These are phyloP conservation scores for Backusella liffmaniae DNA, from an alignment of 192 early-diverging fungal species.

Conservation along the genomic window DNA sequence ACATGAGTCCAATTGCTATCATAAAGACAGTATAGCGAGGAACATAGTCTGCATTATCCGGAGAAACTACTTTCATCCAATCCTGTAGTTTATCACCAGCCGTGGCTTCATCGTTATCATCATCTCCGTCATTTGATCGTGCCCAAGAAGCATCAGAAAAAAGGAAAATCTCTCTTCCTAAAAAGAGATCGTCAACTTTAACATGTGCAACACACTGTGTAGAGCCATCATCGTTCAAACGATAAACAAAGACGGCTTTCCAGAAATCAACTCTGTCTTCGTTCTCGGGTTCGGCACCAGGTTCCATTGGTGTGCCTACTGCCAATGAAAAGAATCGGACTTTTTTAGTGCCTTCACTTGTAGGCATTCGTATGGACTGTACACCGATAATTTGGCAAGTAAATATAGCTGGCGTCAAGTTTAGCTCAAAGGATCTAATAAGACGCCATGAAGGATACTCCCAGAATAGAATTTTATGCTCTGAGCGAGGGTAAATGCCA, in stretches of 20 bases:
- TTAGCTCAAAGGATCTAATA: slow-evolving; percentile 24
- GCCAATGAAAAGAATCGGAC: slow-evolving; percentile 33
- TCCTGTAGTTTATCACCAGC: neutral
- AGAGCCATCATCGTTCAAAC: slow-evolving; percentile 27
- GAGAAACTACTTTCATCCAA: slow-evolving; percentile 22
- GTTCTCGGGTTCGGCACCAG: slow-evolving; percentile 11
- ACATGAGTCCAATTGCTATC: slow-evolving; percentile 21
- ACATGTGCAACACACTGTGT: slow-evolving; percentile 28
- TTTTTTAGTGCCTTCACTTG: neutral
- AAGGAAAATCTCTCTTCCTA: slow-evolving; percentile 28
- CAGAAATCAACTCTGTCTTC: slow-evolving; percentile 15
- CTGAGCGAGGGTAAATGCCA: slow-evolving; percentile 7
- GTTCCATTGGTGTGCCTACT: slow-evolving; percentile 22
- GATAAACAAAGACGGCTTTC: slow-evolving; percentile 32
- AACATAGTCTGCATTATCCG: neutral
- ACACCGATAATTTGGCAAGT: slow-evolving; percentile 34
- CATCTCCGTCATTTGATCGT: neutral
- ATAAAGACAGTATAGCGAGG: slow-evolving; percentile 25
- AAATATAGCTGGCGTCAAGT: slow-evolving; percentile 21
- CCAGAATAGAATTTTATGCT: slow-evolving; percentile 37
- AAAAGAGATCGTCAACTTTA: slow-evolving; percentile 12
- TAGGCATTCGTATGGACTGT: slow-evolving; percentile 16
- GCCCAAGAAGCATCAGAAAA: slow-evolving; percentile 23
- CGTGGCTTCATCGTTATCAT: neutral
- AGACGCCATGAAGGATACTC: slow-evolving; percentile 35